Evolutionary conservation across 106 monocot genomes (phyloP).

Genomic region (Platanthera guangdongensis): DNA sequence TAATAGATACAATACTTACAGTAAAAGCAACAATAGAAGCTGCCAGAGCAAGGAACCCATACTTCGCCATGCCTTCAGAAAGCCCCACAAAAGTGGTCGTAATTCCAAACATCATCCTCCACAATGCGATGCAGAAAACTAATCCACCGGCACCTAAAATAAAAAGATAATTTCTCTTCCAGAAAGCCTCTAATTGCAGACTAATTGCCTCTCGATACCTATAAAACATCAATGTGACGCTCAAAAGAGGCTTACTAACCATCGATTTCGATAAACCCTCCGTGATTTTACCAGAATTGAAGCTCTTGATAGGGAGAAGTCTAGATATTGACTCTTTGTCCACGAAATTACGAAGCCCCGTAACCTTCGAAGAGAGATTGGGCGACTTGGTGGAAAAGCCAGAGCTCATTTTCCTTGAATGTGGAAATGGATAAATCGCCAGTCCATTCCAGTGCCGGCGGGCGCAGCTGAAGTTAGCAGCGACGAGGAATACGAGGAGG

Average conservation of each 20-base stretch:
- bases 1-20: conserved; percentile 45
- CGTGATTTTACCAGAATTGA: conserved; percentile 11
- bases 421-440: conserved; percentile 28
- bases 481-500: conserved; percentile 17
- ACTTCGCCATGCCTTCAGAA: conserved; percentile 96
- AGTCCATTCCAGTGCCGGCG: conserved; percentile 16
- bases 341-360: conserved; percentile 12
- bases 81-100: conserved; percentile 82
- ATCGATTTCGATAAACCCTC: conserved; percentile 19
- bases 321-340: neutral
- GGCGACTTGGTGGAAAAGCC: conserved; percentile 5
- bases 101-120: conserved; percentile 84
- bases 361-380: conserved; percentile 14
- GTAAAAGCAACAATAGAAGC: conserved; percentile 79
- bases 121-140: conserved; percentile 53
- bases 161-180: conserved; percentile 81
- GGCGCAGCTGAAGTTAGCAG: conserved; percentile 1
- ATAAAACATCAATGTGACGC: conserved; percentile 18
- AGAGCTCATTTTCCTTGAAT: conserved; percentile 17
- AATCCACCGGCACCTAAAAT: conserved; percentile 63
- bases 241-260: conserved; percentile 32
- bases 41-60: conserved; percentile 88
- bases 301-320: conserved; percentile 18
- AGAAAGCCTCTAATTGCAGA: conserved; percentile 90
- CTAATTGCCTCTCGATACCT: conserved; percentile 65